Evolutionary conservation across 2,329 filamentous ascomycete species (phyloP).

Genomic region (Diaporthe longicolla): DNA sequence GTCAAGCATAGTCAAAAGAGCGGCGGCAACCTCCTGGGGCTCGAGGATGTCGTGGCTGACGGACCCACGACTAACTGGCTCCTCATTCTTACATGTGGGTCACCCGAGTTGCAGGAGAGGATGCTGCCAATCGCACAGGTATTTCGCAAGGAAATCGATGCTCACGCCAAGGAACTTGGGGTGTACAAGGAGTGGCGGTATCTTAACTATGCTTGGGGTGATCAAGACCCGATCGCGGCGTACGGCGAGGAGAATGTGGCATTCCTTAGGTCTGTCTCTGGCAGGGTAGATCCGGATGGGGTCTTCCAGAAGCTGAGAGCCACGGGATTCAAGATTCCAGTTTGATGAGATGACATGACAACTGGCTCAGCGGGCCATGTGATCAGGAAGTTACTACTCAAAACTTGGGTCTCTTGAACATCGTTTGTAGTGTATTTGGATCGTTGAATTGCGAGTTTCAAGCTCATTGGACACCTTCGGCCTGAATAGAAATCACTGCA

Average conservation of each 20-base stretch:
- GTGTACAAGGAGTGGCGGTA: constrained; percentile 33
- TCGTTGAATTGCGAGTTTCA: too few relatives aligned
- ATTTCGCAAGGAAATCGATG: neutral
- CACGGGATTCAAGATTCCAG: constrained; percentile 23
- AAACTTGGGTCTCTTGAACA: too few relatives aligned
- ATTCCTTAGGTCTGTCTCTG: constrained; percentile 19
- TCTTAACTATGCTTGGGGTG: constrained; percentile 39
- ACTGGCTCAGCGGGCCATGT: too few relatives aligned
- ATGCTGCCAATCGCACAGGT: neutral
- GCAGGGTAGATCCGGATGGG: constrained; percentile 8
- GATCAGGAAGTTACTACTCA: too few relatives aligned
- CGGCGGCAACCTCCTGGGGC: constrained; percentile 53
- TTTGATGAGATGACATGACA: neutral
- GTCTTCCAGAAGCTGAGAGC: constrained; percentile 13
- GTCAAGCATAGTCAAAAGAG: constrained; percentile 41
- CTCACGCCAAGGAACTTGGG: neutral
- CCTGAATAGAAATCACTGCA: too few relatives aligned
- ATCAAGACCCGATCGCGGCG: constrained; percentile 35
- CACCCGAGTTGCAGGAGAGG: neutral
- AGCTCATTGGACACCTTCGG: too few relatives aligned
- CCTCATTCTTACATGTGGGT: neutral
- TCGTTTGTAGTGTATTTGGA: too few relatives aligned
- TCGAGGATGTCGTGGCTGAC: constrained; percentile 47
- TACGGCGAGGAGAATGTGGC: constrained; percentile 35
- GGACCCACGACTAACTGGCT: constrained; percentile 28